Percentiles rank a stretch among this genome's conserved stretches.
Conservation (phyloP, 2,329 filamentous ascomycete species). For the Neoscytalidium dimidiatum region DNA sequence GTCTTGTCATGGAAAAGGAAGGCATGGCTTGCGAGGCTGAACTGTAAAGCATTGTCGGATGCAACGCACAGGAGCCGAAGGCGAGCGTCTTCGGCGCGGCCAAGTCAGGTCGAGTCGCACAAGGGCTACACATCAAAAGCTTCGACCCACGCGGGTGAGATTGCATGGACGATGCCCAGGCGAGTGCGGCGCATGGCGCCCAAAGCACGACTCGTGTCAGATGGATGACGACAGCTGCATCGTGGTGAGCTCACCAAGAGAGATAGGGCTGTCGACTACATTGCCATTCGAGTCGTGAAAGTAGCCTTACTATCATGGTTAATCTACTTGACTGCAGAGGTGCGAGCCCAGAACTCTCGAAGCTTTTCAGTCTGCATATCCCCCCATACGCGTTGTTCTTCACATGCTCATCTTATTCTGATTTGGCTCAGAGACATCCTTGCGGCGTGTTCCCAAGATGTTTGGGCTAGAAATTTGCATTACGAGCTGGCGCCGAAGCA, state of each 20-base stretch:
- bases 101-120: not conserved
- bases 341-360: not conserved
- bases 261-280: not conserved
- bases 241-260: not conserved
- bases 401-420: not conserved
- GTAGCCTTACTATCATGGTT: not conserved
- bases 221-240: not conserved
- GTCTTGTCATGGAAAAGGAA: not conserved
- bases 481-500: not conserved
- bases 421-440: not conserved
- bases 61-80: not conserved
- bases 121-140: not conserved
- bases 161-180: too few species aligned
- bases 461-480: not conserved
- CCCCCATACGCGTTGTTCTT: not conserved
- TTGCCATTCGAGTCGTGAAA: not conserved
- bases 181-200: not conserved
- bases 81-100: not conserved
- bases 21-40: not conserved
- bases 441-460: not conserved
- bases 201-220: not conserved
- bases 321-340: not conserved
- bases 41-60: not conserved
- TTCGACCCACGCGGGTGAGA: conserved; percentile 5
- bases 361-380: not conserved